Percentiles rank a stretch among this genome's conserved stretches.
Conservation (phyloP, 2,329 filamentous ascomycete genomes). For the Pestalotiopsis sp. region DNA sequence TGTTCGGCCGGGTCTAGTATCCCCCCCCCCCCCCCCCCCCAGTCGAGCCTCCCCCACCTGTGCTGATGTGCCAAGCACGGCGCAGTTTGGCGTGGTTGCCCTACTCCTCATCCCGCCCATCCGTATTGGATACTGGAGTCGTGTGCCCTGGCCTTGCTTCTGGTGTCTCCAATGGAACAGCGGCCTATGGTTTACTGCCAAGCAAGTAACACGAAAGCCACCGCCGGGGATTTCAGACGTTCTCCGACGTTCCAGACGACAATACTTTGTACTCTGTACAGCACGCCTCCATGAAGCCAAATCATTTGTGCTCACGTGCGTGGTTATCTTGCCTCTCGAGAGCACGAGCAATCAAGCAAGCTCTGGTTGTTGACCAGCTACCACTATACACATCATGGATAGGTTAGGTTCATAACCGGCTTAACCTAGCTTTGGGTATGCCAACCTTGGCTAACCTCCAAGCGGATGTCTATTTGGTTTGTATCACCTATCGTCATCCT, state of each 20-base stretch:
- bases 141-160: not conserved
- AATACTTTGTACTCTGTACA: not conserved
- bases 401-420: not conserved
- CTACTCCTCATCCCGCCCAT: not conserved
- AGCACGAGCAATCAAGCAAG: not conserved
- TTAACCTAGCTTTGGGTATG: not conserved
- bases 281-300: not conserved
- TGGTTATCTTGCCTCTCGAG: not conserved
- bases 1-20: not conserved
- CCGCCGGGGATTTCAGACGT: not conserved
- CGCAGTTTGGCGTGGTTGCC: not conserved
- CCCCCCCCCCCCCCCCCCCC: not conserved
- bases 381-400: not conserved
- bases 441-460: not conserved
- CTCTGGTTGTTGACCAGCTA: not conserved
- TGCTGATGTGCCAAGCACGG: constrained; percentile 9
- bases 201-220: constrained; percentile 8
- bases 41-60: not conserved
- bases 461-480: constrained; percentile 1
- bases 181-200: not conserved
- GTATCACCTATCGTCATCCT: constrained; percentile 6
- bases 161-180: not conserved
- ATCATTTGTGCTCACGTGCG: constrained; percentile 3
- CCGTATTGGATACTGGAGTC: not conserved
- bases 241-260: not conserved